Percentiles rank a stretch among this genome's conserved stretches.
Evolutionary conservation across 495 filamentous ascomycete species (phyloP).

Genomic region (Paragyromitra xinjiangensis): DNA sequence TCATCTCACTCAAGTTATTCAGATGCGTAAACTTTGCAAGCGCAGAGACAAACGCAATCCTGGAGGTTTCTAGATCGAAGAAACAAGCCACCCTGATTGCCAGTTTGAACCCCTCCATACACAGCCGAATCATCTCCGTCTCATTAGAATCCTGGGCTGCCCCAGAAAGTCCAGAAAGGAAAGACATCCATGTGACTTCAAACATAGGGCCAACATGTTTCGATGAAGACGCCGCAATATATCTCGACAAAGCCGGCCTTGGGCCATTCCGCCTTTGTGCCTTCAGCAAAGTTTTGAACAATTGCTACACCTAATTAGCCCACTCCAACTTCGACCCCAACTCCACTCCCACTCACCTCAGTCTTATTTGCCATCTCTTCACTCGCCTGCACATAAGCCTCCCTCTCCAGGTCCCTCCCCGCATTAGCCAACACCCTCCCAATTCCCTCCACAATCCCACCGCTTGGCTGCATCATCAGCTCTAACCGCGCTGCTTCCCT

Average conservation of each 20-base stretch:
- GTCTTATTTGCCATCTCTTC: constrained; percentile 92
- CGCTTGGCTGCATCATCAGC: constrained; percentile 68
- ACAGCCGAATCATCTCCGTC: constrained; percentile 85
- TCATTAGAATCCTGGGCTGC: constrained; percentile 91
- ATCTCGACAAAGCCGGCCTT: constrained; percentile 73
- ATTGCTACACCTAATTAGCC: constrained; percentile 65
- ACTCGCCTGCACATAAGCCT: constrained; percentile 91
- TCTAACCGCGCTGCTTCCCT: constrained; percentile 82
- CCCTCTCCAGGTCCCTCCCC: constrained; percentile 88
- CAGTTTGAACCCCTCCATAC: constrained; percentile 93
- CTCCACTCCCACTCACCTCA: constrained; percentile 59
- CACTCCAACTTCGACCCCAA: constrained; percentile 34
- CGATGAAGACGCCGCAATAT: constrained; percentile 89
- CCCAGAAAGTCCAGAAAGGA: constrained; percentile 89
- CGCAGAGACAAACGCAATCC: constrained; percentile 92
- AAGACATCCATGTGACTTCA: constrained; percentile 99
- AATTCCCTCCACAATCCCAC: constrained; percentile 81
- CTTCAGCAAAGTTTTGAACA: constrained; percentile 88
- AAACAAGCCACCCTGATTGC: constrained; percentile 91
- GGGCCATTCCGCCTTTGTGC: constrained; percentile 82
- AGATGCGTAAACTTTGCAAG: constrained; percentile 93
- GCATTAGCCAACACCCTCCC: constrained; percentile 90
- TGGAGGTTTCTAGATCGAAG: constrained; percentile 88
- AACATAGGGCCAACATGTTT: constrained; percentile 99
- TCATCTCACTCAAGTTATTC: constrained; percentile 94